Percentiles rank a stretch among this genome's conserved stretches.
Conservation (phyloP, 1,284 basidiomycete species). For the Exobasidium cylindrosporum region DNA sequence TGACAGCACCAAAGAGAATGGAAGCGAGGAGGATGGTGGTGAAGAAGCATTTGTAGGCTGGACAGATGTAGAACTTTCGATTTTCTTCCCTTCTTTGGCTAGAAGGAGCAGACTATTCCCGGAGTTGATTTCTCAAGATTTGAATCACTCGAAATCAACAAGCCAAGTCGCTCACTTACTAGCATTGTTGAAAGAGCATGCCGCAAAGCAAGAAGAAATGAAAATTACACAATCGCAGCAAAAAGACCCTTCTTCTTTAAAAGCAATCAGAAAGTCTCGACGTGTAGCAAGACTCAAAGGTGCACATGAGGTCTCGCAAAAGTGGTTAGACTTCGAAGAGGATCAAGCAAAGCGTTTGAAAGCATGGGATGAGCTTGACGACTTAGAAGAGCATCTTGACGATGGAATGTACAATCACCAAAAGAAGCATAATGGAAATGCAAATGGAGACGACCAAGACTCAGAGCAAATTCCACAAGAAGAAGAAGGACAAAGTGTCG, state of each 20-base stretch:
- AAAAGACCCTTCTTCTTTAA: neutral
- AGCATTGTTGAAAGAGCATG: neutral
- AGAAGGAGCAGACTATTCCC: neutral
- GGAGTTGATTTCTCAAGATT: slow-evolving; percentile 5
- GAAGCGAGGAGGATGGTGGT: neutral
- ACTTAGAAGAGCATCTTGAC: neutral
- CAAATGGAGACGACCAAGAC: neutral
- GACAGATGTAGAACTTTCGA: neutral
- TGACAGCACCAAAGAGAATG: neutral
- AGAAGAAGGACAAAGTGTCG: neutral
- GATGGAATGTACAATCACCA: no score
- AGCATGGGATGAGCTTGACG: slow-evolving; percentile 1
- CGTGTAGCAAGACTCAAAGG: neutral
- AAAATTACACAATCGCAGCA: neutral
- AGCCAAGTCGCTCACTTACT: neutral
- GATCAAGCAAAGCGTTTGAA: neutral
- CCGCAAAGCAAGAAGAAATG: neutral
- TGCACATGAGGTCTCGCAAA: neutral
- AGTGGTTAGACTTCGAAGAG: slow-evolving; percentile 4
- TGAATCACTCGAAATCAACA: neutral
- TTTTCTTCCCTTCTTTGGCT: slow-evolving; percentile 1
- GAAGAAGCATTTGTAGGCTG: slow-evolving; percentile 2
- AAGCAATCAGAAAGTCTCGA: neutral
- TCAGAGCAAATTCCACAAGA: neutral
- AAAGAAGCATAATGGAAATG: neutral